Evolutionary conservation across 2,329 filamentous ascomycete species (phyloP), one percentile per base, ranked within the genome.

Genomic region (Metarhizium sp.): DNA sequence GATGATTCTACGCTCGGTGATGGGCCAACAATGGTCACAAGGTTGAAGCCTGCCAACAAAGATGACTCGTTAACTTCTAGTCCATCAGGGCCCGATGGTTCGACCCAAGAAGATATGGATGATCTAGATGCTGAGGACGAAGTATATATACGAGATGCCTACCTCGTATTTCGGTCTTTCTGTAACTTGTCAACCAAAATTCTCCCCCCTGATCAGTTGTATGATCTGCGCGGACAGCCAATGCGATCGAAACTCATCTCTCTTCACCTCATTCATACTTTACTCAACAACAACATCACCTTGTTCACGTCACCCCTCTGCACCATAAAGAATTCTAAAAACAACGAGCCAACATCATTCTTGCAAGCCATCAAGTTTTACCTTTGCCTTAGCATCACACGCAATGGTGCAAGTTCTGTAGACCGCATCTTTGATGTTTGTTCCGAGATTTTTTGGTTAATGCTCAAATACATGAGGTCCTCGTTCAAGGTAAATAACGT

Each of bases 171-270:
- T 74, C 84, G 94, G 36, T 96, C 94, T 3, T 94, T 99, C 75
- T 99, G 95, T 78, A 96, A 96, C 71, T 77, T 99, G 49, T 96
- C 92, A 57, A 96, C 92, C 59, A 99, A 99, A 69, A 77, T 91
- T 45, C 77, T 99, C 30, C 84, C 89, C 8, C 85, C 91, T 2
- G 94, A 99, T 59, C 92, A 97, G 69, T 84, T 96, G 20, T 91
- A 92, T 65, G 94, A 99, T 66, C 75, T 96, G 52, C 91, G 90
- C 55, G 92, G 92, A 18, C 92, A 96, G 66, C 90, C 92, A 42
- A 99, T 99, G 92, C 86, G 94, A 58, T 96, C 92, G 2, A 99
- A 99, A 72, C 79, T 99, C 52, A 83, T 99, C 59, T 96, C 94
- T 16, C 81, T 99, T 55, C 92, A 99, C 69, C 86, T 97, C 58